Percentiles rank a stretch among this genome's conserved stretches.
Conservation (phyloP, 2,329 filamentous ascomycete species). For the Aspergillus quadricinctus region DNA sequence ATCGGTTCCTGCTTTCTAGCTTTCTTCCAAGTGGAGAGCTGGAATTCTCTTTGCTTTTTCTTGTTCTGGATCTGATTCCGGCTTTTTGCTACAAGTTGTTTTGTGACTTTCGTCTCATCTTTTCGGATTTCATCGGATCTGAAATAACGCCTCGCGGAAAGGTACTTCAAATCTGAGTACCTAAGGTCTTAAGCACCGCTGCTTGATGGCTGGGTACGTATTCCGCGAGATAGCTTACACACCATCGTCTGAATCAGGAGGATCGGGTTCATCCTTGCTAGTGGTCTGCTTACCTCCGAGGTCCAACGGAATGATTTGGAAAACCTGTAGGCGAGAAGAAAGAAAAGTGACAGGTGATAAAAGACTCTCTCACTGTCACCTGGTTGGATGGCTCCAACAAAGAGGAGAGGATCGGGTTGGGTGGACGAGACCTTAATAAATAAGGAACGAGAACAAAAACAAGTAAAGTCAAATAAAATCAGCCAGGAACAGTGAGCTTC, state of each 20-base stretch:
- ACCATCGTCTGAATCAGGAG: background rate
- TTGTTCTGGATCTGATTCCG: slow-evolving; percentile 9
- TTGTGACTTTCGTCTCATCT: slow-evolving; percentile 3
- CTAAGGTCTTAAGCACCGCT: background rate
- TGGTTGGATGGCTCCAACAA: background rate
- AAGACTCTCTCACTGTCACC: background rate
- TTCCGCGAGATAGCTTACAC: background rate
- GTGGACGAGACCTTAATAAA: background rate
- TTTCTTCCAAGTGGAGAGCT: slow-evolving; percentile 18
- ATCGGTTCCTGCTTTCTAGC: slow-evolving; percentile 27
- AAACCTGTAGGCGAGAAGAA: background rate
- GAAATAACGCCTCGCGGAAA: background rate
- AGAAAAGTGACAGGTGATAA: background rate
- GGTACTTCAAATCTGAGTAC: background rate
- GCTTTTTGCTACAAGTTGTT: background rate
- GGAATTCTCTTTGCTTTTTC: slow-evolving; percentile 6
- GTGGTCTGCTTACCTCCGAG: background rate
- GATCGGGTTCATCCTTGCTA: background rate
- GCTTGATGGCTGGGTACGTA: background rate
- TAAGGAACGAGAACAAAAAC: background rate
- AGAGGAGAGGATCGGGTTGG: background rate
- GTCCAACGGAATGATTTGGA: background rate
- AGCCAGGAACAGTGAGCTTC: background rate
- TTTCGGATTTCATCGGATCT: slow-evolving; percentile 5
- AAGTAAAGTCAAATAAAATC: slow-evolving; percentile 3